Evolutionary conservation across 768 basidiomycete species (phyloP), one percentile per base, ranked within the genome.

Genomic region (Leccinum broughii): DNA sequence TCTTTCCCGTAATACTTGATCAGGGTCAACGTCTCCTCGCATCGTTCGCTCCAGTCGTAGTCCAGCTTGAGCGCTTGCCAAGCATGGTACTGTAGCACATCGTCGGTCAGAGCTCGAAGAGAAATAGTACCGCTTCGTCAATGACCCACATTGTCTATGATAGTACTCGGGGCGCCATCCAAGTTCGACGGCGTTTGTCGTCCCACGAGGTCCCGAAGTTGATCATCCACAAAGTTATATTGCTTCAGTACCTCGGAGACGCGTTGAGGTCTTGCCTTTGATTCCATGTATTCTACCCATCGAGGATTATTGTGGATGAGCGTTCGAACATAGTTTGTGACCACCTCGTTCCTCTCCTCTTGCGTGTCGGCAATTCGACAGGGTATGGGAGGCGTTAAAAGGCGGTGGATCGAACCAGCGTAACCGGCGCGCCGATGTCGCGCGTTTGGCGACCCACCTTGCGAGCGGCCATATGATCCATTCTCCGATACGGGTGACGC

Each of bases 1-100:
- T 78, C 70, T 30, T 80, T 78, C 3, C 89, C 89, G 65, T 89
- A 90, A 55, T 82, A 72, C 17, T 66, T 69, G 46, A 88, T 70
- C 39, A 90, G 80, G 10, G 58, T 51, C 52, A 85, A 70, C 6
- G 81, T 83, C 63, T 85, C 85, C 15, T 73, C 71, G 68, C 84
- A 85, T 30, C 78, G 77, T 10, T 77, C 67, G 3, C 79, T 77
- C 76, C 80, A 86, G 26, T 70, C 68, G 6, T 73, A 66, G 35
- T 68, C 63, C 37, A 87, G 67, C 20, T 76, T 74, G 54, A 90
- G 74, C 8, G 83, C 84, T 41, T 69, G 73, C 67, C 81, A 73
- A 28, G 90, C 78, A 59, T 90, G 86, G 39, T 63, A 70, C 73
- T 75, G 48, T 24, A n/a, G 53, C 22, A 7, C 15, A 14, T 35